Base-by-base conservation (phyloP, 148 eudicot species). In the Hydrangea macrophylla region DNA sequence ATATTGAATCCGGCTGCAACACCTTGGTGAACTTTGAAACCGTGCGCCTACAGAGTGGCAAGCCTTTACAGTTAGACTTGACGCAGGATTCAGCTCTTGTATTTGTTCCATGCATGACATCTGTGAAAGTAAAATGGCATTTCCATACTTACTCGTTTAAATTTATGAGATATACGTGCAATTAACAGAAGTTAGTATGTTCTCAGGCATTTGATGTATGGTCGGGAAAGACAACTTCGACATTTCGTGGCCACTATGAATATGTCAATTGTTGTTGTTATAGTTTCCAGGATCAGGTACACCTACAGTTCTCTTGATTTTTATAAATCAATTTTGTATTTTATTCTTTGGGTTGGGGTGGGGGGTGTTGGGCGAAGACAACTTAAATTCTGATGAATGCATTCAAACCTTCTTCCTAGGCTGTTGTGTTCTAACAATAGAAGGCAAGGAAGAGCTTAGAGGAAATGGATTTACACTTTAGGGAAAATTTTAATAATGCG, bases 11-110 rank as follows among this genome's bases (percentile, higher is more conserved):
- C 55, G 90, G 95, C 61, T 83, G 90, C 89, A 93, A 93, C 73
- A 93, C 98, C 5, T 82, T 93, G 53, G 98, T 93, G 62, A 88
- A 93, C 73, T 93, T 76, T 73, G 96, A 93, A 78, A 88, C 87
- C 63, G 84, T 76, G 40, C 96, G 98, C 56, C 82, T 93, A 55
- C 98, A 90, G 75, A 79, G 75, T 11, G 79, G 84, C 77, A 93
- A 90, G 81, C 72, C 82, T 30, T 80, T 86, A 74, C 98, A 93
- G 77, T 60, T 93, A 70, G 90, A 95, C 26, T 82, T 84, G 53
- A 74, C 95, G 27, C 89, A 82, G 68, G 95, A 90, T 75, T 78
- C 96, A 20, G 78, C 85, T 42, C 82, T 83, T 79, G 90, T 89
- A 65, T 90, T 90, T 81, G 89, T 84, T 67, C 98, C 97, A 15